Evolutionary conservation across 257 asterid species (phyloP).

Genomic region (Forsythia suspensa): DNA sequence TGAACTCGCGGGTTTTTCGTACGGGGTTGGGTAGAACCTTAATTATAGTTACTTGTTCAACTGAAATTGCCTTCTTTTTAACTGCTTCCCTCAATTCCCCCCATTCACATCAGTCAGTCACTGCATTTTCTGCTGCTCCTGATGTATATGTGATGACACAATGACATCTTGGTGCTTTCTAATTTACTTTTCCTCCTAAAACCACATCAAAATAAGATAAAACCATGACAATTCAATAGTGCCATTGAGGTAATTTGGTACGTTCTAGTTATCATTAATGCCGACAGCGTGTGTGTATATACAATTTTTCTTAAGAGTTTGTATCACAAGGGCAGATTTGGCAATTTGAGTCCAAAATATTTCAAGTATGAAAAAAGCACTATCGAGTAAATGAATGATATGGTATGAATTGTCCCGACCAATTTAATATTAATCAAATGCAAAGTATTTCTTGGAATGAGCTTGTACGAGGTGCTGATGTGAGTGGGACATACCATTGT

Average conservation of each 20-base stretch:
- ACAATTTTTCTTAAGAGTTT: no score
- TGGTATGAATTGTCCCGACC: no score
- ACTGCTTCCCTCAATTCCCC: not conserved
- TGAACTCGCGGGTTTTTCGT: not conserved
- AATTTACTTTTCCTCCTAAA: not conserved
- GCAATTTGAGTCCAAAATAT: no score
- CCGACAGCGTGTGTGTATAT: no score
- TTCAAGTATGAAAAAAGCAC: no score
- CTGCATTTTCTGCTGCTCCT: not conserved
- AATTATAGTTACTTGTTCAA: not conserved
- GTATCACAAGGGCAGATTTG: no score
- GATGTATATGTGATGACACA: not conserved
- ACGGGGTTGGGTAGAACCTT: not conserved
- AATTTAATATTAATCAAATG: no score
- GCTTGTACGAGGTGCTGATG: not conserved
- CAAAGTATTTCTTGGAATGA: not conserved
- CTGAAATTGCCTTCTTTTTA: not conserved
- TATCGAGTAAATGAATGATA: no score
- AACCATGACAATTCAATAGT: not conserved
- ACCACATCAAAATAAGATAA: not conserved
- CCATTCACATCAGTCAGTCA: not conserved
- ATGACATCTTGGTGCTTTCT: not conserved
- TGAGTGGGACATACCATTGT: not conserved
- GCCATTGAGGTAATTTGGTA: not conserved
- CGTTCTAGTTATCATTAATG: no score